A percentile compares a stretch with the other conserved stretches of the same genome.
Conservation (phyloP, 495 filamentous ascomycete genomes). For the Xylaria grammica region DNA sequence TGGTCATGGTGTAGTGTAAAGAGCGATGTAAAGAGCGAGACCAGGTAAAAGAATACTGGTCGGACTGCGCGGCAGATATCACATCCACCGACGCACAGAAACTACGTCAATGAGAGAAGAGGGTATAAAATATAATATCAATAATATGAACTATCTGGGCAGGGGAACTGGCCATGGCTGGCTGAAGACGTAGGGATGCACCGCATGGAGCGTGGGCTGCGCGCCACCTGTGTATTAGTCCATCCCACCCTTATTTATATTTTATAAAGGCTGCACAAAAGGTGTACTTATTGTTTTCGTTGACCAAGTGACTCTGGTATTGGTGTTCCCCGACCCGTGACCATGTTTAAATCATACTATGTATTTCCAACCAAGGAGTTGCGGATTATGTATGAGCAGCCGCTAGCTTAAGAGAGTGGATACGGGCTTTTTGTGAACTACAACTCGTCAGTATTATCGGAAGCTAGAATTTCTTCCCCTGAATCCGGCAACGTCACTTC, state of each 20-base stretch:
- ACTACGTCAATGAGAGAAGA: background rate
- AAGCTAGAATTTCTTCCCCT: background rate
- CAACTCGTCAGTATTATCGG: conserved; percentile 26
- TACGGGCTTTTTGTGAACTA: background rate
- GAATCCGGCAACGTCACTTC: conserved; percentile 40
- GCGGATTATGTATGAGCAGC: background rate
- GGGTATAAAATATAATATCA: too few relatives aligned
- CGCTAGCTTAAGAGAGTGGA: background rate
- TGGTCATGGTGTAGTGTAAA: too few relatives aligned
- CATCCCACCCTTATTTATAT: too few relatives aligned
- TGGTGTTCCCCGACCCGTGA: too few relatives aligned
- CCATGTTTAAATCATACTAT: background rate
- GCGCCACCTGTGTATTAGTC: too few relatives aligned
- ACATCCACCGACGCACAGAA: background rate
- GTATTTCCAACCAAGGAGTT: background rate
- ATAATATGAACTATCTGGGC: too few relatives aligned
- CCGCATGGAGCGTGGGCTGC: too few relatives aligned
- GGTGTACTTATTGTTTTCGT: background rate
- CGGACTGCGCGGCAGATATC: background rate
- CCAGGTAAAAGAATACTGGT: background rate
- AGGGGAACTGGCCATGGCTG: too few relatives aligned
- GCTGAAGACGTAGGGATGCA: too few relatives aligned
- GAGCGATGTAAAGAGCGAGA: too few relatives aligned
- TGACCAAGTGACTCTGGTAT: background rate
- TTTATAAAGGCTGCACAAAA: background rate